A percentile compares a stretch with the other conserved stretches of the same genome.
Evolutionary conservation across 352 stramenopile species (phyloP).

Genomic region (Achlya hypogyna): DNA sequence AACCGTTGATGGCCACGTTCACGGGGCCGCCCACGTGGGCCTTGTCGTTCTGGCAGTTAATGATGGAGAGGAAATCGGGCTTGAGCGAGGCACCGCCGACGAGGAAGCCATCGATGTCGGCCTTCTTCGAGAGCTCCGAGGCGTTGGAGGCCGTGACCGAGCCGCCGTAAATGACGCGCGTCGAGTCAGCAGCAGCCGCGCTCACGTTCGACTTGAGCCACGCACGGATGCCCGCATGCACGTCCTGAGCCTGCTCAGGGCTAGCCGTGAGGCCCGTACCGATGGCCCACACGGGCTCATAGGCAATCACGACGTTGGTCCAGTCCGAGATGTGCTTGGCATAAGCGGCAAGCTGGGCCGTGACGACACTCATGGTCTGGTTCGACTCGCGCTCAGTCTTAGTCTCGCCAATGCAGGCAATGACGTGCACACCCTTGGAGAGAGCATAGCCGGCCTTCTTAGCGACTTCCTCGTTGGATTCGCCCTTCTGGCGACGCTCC

Average conservation of each 20-base stretch:
- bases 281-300: slow-evolving; percentile 97
- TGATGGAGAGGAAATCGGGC: slow-evolving; percentile 96
- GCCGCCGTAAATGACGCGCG: slow-evolving; percentile 96
- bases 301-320: slow-evolving; percentile 94
- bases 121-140: slow-evolving; percentile 88
- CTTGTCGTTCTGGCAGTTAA: slow-evolving; percentile 81
- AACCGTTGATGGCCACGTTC: slow-evolving; percentile 98
- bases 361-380: slow-evolving; percentile 91
- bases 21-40: slow-evolving; percentile 49
- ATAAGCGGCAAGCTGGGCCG: slow-evolving; percentile 89
- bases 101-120: slow-evolving; percentile 97
- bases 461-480: slow-evolving; percentile 88
- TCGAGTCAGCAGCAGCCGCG: slow-evolving; percentile 83
- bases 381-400: slow-evolving; percentile 89
- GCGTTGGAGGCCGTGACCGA: slow-evolving; percentile 91
- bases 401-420: slow-evolving; percentile 96
- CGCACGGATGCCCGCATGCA: slow-evolving; percentile 91
- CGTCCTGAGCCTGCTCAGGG: slow-evolving; percentile 97
- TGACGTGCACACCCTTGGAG: slow-evolving; percentile 90
- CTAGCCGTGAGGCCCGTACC: slow-evolving; percentile 96
- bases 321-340: slow-evolving; percentile 86
- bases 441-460: slow-evolving; percentile 92
- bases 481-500: slow-evolving; percentile 90
- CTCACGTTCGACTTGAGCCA: slow-evolving; percentile 91
- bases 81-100: slow-evolving; percentile 97